Conservation (phyloP, 1,284 basidiomycete species). For the Sphaerobolus stellatus region DNA sequence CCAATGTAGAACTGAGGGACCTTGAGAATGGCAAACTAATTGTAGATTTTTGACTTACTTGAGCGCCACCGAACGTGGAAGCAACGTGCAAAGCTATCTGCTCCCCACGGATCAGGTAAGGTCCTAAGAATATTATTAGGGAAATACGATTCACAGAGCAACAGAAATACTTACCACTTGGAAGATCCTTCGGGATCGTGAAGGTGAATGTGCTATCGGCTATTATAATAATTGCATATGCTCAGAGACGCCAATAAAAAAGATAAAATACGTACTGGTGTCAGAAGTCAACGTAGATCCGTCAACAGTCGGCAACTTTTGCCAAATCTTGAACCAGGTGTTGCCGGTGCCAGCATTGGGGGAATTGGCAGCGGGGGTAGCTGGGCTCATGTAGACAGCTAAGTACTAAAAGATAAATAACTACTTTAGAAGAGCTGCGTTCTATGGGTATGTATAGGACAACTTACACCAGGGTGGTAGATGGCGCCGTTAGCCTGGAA, state of each 20-base stretch:
- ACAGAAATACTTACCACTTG: constrained; percentile 20
- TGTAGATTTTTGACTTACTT: constrained; percentile 14
- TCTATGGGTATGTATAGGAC: constrained; percentile 10
- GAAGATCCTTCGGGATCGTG: constrained; percentile 34
- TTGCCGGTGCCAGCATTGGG: constrained; percentile 40
- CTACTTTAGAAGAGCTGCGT: constrained; percentile 16
- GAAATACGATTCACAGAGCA: neutral
- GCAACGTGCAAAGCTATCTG: constrained; percentile 40
- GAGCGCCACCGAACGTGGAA: constrained; percentile 31
- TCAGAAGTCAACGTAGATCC: constrained; percentile 36
- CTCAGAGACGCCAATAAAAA: neutral
- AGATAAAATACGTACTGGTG: constrained; percentile 34
- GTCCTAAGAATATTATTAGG: constrained; percentile 14
- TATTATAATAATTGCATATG: constrained; percentile 12
- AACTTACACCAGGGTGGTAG: constrained; percentile 41
- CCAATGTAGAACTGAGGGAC: constrained; percentile 37
- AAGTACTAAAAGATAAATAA: constrained; percentile 28
- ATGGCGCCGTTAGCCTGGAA: constrained; percentile 31
- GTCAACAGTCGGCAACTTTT: constrained; percentile 37
- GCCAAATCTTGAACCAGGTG: constrained; percentile 53
- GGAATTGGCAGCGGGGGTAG: constrained; percentile 41
- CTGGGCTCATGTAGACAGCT: constrained; percentile 44
- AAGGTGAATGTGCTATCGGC: constrained; percentile 40
- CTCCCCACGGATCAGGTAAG: constrained; percentile 30
- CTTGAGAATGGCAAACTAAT: neutral